phyloP scores from a whole-genome alignment of 371 early-diverging fungal genomes.

The Nematocida minor region DNA sequence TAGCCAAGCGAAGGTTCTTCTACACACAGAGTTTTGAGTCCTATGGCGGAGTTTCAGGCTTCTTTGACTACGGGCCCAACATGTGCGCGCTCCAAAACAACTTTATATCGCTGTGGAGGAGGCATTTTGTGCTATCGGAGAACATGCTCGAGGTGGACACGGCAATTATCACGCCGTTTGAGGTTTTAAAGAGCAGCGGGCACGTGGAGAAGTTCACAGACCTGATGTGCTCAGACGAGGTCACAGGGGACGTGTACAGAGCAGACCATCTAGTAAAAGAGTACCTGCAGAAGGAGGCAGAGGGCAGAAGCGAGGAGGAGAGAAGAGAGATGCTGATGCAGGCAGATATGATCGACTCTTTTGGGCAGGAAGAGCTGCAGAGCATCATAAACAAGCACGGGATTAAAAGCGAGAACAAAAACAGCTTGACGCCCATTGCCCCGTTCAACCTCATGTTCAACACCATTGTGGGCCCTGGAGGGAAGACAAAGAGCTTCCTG shows the following conservation, averaged over 20 bases:
- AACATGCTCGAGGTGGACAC: constrained; percentile 96
- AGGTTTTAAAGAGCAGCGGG: constrained; percentile 94
- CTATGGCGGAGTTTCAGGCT: constrained; percentile 69
- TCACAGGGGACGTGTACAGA: constrained; percentile 86
- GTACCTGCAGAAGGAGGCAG: constrained; percentile 76
- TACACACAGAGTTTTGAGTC: constrained; percentile 54
- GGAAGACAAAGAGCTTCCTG: constrained; percentile 73
- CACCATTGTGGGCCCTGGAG: constrained; percentile 91
- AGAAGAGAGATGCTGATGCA: constrained; percentile 66
- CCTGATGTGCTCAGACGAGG: constrained; percentile 78
- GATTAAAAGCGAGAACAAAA: constrained; percentile 69
- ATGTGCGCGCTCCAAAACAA: constrained; percentile 88
- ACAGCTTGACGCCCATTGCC: constrained; percentile 76
- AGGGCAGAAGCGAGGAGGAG: constrained; percentile 72
- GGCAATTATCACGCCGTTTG: constrained; percentile 86
- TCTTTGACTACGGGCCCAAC: constrained; percentile 95
- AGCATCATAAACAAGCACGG: constrained; percentile 76
- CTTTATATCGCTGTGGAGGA: constrained; percentile 80
- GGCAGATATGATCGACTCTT: constrained; percentile 61
- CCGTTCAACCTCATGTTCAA: constrained; percentile 99
- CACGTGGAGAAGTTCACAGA: constrained; percentile 98
- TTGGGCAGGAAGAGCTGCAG: constrained; percentile 74
- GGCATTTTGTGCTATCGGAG: constrained; percentile 92
- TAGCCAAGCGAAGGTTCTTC: constrained; percentile 61
- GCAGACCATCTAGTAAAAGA: constrained; percentile 94